Percentiles rank a stretch among this genome's conserved stretches.
Evolutionary conservation across 352 stramenopile species (phyloP).

Genomic region (Globisporangium uncinulatum): DNA sequence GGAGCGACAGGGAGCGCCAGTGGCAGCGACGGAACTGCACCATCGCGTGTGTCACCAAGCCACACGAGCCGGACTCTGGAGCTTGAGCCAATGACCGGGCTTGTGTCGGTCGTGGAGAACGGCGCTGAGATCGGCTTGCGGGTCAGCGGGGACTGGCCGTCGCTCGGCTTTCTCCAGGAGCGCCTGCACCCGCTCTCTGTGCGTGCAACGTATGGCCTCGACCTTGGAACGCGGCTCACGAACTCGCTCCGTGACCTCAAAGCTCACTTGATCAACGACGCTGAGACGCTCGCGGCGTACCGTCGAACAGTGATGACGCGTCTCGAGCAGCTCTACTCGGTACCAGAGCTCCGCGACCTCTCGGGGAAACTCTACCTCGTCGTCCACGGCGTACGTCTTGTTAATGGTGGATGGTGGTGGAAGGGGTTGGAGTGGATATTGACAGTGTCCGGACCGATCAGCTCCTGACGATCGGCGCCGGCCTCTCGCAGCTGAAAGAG

Average conservation of each 20-base stretch:
- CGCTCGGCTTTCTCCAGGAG: constrained; percentile 45
- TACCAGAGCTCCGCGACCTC: constrained; percentile 20
- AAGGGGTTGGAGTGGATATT: not conserved
- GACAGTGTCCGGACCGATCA: constrained; percentile 1
- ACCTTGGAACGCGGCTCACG: constrained; percentile 53
- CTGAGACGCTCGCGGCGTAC: constrained; percentile 48
- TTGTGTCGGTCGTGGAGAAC: constrained; percentile 34
- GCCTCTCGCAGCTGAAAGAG: constrained; percentile 71
- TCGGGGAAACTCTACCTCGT: constrained; percentile 57
- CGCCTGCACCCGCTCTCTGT: constrained; percentile 46
- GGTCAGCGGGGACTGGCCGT: constrained; percentile 34
- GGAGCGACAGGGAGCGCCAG: not conserved
- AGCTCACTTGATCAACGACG: constrained; percentile 70
- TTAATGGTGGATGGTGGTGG: not conserved
- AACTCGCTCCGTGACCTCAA: constrained; percentile 72
- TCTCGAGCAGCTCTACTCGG: constrained; percentile 18
- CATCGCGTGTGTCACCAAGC: not conserved
- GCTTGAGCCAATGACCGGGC: not conserved
- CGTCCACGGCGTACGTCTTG: constrained; percentile 35
- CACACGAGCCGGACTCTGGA: not conserved
- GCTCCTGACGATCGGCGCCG: constrained; percentile 66
- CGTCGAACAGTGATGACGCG: constrained; percentile 33
- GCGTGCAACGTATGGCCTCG: constrained; percentile 46
- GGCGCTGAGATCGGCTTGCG: constrained; percentile 40
- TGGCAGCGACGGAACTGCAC: not conserved